Conservation (phyloP, 768 basidiomycete species). For the Pluteus cervinus region DNA sequence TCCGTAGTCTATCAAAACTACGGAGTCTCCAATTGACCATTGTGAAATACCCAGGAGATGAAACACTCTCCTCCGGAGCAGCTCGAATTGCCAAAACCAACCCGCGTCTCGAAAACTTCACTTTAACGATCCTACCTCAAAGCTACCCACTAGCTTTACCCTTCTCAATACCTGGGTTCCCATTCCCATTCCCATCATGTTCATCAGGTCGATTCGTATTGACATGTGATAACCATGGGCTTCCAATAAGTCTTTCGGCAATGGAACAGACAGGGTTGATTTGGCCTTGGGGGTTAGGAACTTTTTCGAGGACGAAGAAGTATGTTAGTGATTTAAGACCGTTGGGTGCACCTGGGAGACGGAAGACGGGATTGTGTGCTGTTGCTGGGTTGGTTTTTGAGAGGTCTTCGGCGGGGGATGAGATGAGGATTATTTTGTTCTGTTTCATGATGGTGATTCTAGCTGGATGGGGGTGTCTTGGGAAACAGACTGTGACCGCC, state of each 20-base stretch:
- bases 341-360: conserved; percentile 25
- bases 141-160: conserved; percentile 44
- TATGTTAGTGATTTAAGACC: conserved; percentile 38
- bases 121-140: conserved; percentile 58
- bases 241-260: conserved; percentile 49
- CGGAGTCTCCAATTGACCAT: conserved; percentile 57
- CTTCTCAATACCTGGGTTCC: conserved; percentile 33
- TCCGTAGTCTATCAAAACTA: conserved; percentile 57
- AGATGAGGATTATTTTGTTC: conserved; percentile 55
- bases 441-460: conserved; percentile 42
- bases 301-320: conserved; percentile 27
- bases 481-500: too few species aligned
- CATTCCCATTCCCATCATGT: conserved; percentile 35
- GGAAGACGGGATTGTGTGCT: conserved; percentile 34
- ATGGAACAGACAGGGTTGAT: conserved; percentile 40
- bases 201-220: conserved; percentile 54
- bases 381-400: conserved; percentile 45
- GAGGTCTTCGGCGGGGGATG: conserved; percentile 60
- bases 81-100: conserved; percentile 57
- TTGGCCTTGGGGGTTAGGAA: conserved; percentile 46
- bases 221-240: conserved; percentile 54
- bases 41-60: conserved; percentile 63
- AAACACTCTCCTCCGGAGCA: conserved; percentile 51
- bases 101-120: conserved; percentile 61
- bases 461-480: conserved; percentile 43